Evolutionary conservation across 1,284 basidiomycete genomes (phyloP), one percentile per base, ranked within the genome.

Genomic region (Cystobasidiaceae sp.): DNA sequence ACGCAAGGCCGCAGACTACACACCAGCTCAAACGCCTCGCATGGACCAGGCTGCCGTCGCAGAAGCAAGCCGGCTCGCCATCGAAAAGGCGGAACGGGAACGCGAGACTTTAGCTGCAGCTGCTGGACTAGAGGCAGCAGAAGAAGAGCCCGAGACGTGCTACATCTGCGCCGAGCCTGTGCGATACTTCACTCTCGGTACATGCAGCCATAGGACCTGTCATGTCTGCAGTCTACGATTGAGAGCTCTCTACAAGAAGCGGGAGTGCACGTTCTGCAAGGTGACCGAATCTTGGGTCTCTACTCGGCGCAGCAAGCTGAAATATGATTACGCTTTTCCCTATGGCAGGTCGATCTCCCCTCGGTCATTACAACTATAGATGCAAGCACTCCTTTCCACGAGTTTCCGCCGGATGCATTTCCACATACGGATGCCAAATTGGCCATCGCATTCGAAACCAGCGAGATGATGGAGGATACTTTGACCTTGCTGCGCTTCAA

Each of bases 121-220:
- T 19, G 33, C 33, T 32, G 33, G 4, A 37, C 15, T 54, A 39
- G 51, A 21, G 32, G 56, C 37, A 41, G 41, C 37, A n/a, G 49
- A 21, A 27, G 48, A 62, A n/a, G 50, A 77, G 61, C 67, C 71
- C 68, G 21, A 81, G 15, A 76, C 87, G 3, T 98, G 96, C 79
- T 94, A 87, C 82, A 97, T 98, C 76, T 98, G 94, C 74, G 93
- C 94, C 0, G 93, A 98, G 75, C 88, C 88, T 2, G 85, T 97
- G 76, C 90, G 88, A 74, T 93, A 90, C 75, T 93, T 87, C 77
- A 86, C 90, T 9, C 79, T 97, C 17, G 88, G 91, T 7, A 84
- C 87, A 54, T 98, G 94, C 79, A 91, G 92, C 74, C 94, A 98
- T 76, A 81, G 88, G 44, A 92, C 89, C 6, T 94, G 91, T 78